Conservation (phyloP, 257 asterid species). For the Mentha longifolia region DNA sequence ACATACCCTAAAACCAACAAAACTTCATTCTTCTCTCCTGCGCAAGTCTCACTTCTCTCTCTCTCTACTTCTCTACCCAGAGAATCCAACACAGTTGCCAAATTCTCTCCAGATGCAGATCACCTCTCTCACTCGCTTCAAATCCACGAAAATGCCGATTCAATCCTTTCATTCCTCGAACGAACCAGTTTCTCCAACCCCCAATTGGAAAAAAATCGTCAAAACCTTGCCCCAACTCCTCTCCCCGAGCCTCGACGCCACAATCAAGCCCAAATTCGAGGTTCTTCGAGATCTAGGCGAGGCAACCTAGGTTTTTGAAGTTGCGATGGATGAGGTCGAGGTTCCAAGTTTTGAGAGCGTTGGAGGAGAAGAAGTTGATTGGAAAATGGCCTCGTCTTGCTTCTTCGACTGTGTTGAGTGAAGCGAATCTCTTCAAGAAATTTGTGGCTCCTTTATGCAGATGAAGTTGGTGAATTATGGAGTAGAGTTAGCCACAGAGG, state of each 20-base stretch:
- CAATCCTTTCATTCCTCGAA: slow-evolving; percentile 30
- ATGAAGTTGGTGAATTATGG: too few relatives aligned
- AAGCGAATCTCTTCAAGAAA: too few relatives aligned
- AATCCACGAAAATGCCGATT: slow-evolving; percentile 34
- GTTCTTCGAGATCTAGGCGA: slow-evolving; percentile 29
- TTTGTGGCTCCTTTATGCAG: too few relatives aligned
- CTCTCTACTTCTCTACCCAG: slow-evolving; percentile 1
- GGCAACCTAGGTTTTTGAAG: too few relatives aligned
- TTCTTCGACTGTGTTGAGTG: too few relatives aligned
- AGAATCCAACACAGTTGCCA: background rate
- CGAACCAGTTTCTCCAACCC: slow-evolving; percentile 39
- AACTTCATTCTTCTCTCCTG: too few relatives aligned
- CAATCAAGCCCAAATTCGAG: slow-evolving; percentile 45
- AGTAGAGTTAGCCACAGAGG: too few relatives aligned
- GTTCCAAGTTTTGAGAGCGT: too few relatives aligned
- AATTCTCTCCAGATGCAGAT: slow-evolving; percentile 25
- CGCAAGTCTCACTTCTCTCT: background rate
- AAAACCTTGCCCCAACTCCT: slow-evolving; percentile 30
- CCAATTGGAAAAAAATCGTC: slow-evolving; percentile 39
- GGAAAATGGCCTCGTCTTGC: too few relatives aligned
- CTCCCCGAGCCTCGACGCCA: slow-evolving; percentile 30
- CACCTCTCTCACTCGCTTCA: slow-evolving; percentile 24
- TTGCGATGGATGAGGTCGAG: too few relatives aligned
- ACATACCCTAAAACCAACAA: too few relatives aligned
- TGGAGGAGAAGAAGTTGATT: too few relatives aligned